Evolutionary conservation across 1,139 yeast species (phyloP).

Genomic region (Torulaspora pretoriensis): DNA sequence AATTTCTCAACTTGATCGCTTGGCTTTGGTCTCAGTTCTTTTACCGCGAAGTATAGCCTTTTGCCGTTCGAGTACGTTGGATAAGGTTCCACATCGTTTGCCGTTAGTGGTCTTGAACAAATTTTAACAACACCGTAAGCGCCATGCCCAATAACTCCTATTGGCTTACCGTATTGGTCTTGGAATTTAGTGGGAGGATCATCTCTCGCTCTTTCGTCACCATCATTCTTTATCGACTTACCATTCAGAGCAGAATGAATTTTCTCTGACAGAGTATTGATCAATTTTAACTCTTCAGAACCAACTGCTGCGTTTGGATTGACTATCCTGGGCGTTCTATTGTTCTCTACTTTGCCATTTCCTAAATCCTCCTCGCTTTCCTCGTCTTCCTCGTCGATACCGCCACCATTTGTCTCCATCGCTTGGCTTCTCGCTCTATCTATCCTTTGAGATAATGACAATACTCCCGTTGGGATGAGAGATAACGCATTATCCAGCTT

Average conservation of each 20-base stretch:
- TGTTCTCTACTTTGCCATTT: slow-evolving; percentile 18
- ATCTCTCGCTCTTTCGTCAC: slow-evolving; percentile 7
- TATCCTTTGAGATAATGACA: slow-evolving; percentile 19
- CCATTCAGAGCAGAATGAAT: slow-evolving; percentile 30
- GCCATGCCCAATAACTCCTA: slow-evolving; percentile 64
- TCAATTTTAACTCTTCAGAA: slow-evolving; percentile 49
- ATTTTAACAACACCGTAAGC: slow-evolving; percentile 65
- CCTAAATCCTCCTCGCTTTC: slow-evolving; percentile 22
- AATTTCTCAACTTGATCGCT: slow-evolving; percentile 56
- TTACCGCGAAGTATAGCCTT: slow-evolving; percentile 58
- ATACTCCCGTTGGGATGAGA: slow-evolving; percentile 23
- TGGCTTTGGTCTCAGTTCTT: slow-evolving; percentile 52
- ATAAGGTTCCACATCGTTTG: slow-evolving; percentile 31
- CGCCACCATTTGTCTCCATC: slow-evolving; percentile 3
- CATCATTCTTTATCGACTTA: slow-evolving; percentile 19
- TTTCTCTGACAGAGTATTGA: slow-evolving; percentile 47
- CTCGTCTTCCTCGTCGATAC: slow-evolving; percentile 10
- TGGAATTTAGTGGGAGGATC: slow-evolving; percentile 33
- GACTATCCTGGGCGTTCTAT: slow-evolving; percentile 36
- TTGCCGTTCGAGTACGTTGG: slow-evolving; percentile 28
- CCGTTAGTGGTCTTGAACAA: slow-evolving; percentile 41
- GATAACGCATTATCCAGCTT: slow-evolving; percentile 30
- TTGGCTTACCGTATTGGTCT: slow-evolving; percentile 58
- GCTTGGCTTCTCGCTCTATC: slow-evolving; percentile 23
- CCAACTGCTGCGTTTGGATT: slow-evolving; percentile 51